Base-by-base conservation (phyloP, 495 filamentous ascomycete genomes). In the Penicillium atrosanguineum region DNA sequence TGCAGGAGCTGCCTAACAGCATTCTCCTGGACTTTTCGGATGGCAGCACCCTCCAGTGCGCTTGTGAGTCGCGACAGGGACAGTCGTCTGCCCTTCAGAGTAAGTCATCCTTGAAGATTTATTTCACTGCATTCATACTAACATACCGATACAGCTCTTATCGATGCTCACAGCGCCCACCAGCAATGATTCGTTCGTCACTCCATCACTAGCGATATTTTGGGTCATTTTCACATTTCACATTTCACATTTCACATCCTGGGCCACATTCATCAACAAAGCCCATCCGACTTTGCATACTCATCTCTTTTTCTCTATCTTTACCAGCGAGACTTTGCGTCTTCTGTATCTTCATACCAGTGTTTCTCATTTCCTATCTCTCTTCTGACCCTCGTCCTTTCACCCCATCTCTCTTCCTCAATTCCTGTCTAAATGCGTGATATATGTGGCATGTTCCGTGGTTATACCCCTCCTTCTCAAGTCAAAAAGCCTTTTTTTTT, bases 1-100 rank as follows among this genome's bases (percentile, higher is more conserved):
- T 87, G 57, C 87, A 95, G 69, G 92, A 97, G 72, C 69, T 97
- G 36, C 88, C 91, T 9, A 87, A 95, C 63, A 92, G 88, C 64
- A 87, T 96, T 15, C 69, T 93, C 38, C 76, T 96, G 39, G 89
- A 95, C 60, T 91, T 95, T 61, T 65, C 86, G 7, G 88, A 91
- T 60, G 90, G 89, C n/a, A 87, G 85, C 50, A 86, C 83, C 20
- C 76, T 96, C 38, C 91, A 96, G 67, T 84, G 89, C 65, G 91
- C 91, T 26, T 93, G 90, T 68, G 88, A 89, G 70, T 89, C 90
- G 53, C 71, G 83, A 44, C 79, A 82, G 46, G 85, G 86, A n/a
- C 89, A 92, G 67, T 69, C 78, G 25, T 80, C 81, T 52, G 76
- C 87, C 12, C 69, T 92, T 53, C 73, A 81, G 48, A 79, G 87